Evolutionary conservation across 2,329 filamentous ascomycete genomes (phyloP).

Genomic region (Hymenoscyphus fructigenus): DNA sequence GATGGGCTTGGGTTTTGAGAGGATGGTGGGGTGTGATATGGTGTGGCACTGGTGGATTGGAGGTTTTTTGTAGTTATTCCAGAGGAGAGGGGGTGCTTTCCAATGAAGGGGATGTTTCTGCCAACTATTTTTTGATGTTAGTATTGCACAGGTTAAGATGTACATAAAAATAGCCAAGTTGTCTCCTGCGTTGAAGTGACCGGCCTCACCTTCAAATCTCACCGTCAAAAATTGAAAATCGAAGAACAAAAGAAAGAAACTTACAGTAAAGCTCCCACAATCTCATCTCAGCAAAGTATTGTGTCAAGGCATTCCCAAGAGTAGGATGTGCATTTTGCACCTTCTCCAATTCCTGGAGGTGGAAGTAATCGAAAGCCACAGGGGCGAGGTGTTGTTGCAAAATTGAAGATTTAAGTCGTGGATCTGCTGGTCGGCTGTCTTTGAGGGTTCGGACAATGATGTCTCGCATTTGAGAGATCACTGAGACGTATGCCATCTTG

Average conservation of each 20-base stretch:
- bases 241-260: no score
- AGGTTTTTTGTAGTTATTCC: background rate
- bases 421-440: background rate
- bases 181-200: background rate
- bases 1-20: background rate
- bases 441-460: background rate
- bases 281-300: background rate
- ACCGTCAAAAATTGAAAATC: background rate
- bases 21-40: no score
- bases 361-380: background rate
- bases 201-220: background rate
- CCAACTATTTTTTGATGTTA: slow-evolving; percentile 46
- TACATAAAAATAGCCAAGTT: background rate
- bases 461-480: background rate
- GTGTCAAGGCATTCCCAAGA: background rate
- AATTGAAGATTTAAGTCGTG: background rate
- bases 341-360: background rate
- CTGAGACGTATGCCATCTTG: background rate
- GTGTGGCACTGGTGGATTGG: background rate
- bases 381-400: background rate
- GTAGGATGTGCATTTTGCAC: background rate
- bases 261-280: background rate
- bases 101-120: slow-evolving; percentile 36
- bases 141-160: background rate
- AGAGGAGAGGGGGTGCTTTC: background rate